phyloP scores from a whole-genome alignment of 805 yeast species.

The Teunomyces kruisii region DNA sequence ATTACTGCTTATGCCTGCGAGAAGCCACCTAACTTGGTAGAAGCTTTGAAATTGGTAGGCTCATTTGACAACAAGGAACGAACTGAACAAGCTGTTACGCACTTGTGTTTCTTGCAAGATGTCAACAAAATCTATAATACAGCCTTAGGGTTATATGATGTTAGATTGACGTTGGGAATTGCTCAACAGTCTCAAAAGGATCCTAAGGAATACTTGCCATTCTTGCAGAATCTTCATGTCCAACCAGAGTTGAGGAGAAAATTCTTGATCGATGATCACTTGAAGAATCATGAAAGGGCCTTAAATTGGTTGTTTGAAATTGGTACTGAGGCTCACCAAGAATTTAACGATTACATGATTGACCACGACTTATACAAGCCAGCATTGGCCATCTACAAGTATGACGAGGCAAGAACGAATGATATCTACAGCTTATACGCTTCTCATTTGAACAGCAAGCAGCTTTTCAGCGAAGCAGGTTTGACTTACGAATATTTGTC shows the following conservation, averaged over 20 bases:
- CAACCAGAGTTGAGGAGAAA: constrained; percentile 65
- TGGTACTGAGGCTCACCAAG: constrained; percentile 40
- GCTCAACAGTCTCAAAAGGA: constrained; percentile 98
- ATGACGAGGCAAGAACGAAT: constrained; percentile 53
- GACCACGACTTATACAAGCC: constrained; percentile 66
- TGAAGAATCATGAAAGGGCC: constrained; percentile 69
- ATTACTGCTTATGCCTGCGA: constrained; percentile 92
- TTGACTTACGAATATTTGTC: constrained; percentile 70
- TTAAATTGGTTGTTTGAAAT: constrained; percentile 59
- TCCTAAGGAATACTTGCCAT: constrained; percentile 95
- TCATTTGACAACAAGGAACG: constrained; percentile 47
- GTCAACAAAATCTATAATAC: constrained; percentile 78
- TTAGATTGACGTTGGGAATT: constrained; percentile 72
- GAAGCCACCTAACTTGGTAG: constrained; percentile 78
- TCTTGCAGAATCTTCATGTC: constrained; percentile 73
- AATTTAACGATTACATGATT: constrained; percentile 66
- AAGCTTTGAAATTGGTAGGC: constrained; percentile 68
- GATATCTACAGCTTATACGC: constrained; percentile 64
- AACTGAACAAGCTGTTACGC: constrained; percentile 64
- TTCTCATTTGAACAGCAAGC: constrained; percentile 51
- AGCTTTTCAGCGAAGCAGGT: constrained; percentile 74
- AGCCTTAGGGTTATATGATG: constrained; percentile 80
- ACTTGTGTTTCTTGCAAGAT: constrained; percentile 87
- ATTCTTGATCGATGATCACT: constrained; percentile 76
- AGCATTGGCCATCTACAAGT: constrained; percentile 64